These are phyloP conservation scores for Auxenochlorella pyrenoidosa DNA, from an alignment of 139 green algal genomes.

Conservation along the genomic window DNA sequence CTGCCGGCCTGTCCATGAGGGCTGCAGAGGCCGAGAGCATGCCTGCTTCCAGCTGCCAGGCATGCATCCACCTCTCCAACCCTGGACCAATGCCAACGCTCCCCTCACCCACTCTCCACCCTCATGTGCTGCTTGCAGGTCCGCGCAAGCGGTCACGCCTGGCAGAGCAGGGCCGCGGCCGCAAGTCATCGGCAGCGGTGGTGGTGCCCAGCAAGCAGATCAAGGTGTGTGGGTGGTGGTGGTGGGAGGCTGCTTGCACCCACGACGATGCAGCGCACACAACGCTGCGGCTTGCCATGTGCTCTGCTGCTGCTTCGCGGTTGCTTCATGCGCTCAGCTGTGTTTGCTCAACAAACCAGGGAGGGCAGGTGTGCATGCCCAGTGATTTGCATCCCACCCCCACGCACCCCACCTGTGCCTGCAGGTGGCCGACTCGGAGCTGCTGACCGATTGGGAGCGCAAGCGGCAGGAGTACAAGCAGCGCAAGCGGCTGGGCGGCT, in stretches of 20 bases:
- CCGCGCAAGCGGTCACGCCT: constrained; percentile 37
- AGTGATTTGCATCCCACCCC: too few species aligned
- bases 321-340: too few species aligned
- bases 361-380: too few species aligned
- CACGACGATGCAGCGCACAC: too few species aligned
- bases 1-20: too few species aligned
- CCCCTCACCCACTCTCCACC: not conserved
- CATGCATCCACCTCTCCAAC: not conserved
- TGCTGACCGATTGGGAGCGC: constrained; percentile 80
- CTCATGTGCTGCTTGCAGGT: not conserved
- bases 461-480: constrained; percentile 74
- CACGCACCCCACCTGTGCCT: too few species aligned
- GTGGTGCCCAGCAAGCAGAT: constrained; percentile 29
- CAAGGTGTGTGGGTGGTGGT: not conserved
- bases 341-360: too few species aligned
- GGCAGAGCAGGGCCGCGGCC: constrained; percentile 16
- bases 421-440: constrained; percentile 65
- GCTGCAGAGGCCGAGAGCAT: too few species aligned
- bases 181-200: constrained; percentile 17
- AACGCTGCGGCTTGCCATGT: too few species aligned
- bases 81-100: not conserved
- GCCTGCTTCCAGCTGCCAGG: not conserved
- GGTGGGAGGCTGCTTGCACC: too few species aligned
- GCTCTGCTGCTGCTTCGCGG: too few species aligned
- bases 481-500: constrained; percentile 61